Conservation (phyloP, 306 rosid genomes). For the Quercus cerris region DNA sequence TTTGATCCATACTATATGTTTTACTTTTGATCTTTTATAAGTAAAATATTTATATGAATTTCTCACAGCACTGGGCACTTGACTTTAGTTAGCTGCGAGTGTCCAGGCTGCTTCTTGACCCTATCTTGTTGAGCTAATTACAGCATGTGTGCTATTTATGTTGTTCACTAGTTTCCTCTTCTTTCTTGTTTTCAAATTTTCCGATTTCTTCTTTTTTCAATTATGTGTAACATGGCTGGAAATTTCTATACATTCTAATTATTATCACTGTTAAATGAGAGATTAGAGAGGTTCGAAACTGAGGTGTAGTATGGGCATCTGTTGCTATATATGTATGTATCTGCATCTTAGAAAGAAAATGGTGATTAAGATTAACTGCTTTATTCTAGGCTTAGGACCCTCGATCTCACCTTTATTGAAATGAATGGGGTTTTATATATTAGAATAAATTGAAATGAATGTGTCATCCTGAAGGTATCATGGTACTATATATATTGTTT, state of each 20-base stretch:
- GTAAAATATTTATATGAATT: no score
- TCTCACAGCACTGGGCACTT: not conserved
- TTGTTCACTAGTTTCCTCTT: no score
- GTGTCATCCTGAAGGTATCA: not conserved
- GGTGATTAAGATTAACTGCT: not conserved
- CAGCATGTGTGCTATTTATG: not conserved
- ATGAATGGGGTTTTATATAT: not conserved
- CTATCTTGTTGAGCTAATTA: no score
- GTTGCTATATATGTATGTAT: not conserved
- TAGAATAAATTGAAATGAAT: not conserved
- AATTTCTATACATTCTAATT: not conserved
- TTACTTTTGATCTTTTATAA: no score
- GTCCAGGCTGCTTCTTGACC: not conserved
- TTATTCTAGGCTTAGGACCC: not conserved
- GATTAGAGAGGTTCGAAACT: not conserved
- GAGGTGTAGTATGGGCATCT: not conserved
- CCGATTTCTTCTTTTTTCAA: not conserved
- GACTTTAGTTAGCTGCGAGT: not conserved
- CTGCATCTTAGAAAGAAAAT: not conserved
- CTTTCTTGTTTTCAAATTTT: not conserved
- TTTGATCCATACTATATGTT: slow-evolving; percentile 1
- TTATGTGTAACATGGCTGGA: not conserved
- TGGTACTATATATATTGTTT: not conserved
- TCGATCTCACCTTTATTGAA: not conserved
- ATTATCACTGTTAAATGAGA: not conserved